Conservation (phyloP, 306 rosid genomes). For the Gastrolobium bilobum region DNA sequence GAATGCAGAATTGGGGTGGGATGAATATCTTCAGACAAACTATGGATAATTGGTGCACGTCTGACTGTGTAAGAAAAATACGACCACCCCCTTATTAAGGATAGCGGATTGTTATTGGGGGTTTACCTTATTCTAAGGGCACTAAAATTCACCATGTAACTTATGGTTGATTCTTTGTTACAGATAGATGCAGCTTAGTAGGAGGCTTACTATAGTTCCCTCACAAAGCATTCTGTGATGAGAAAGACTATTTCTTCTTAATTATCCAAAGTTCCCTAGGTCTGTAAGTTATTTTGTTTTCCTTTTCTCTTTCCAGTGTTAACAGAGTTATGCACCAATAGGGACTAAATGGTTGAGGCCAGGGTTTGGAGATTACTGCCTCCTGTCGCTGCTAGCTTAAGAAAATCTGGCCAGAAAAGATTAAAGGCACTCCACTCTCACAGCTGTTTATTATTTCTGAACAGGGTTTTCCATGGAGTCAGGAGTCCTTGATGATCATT, state of each 20-base stretch:
- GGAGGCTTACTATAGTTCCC: slow-evolving; percentile 21
- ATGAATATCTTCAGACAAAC: slow-evolving; percentile 19
- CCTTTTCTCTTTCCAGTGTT: slow-evolving; percentile 12
- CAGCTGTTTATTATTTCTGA: neutral
- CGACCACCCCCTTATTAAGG: slow-evolving; percentile 20
- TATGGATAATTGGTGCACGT: neutral
- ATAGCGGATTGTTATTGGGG: slow-evolving; percentile 8
- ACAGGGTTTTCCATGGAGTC: too few relatives aligned
- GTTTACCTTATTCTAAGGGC: slow-evolving; percentile 4
- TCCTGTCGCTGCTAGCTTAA: neutral
- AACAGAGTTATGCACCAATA: neutral
- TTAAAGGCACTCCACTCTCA: slow-evolving; percentile 10
- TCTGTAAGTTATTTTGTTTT: slow-evolving; percentile 21
- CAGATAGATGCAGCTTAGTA: slow-evolving; percentile 6
- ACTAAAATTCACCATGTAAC: neutral
- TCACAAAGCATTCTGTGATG: slow-evolving; percentile 6
- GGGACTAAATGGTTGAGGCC: slow-evolving; percentile 18
- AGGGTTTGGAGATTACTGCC: slow-evolving; percentile 16
- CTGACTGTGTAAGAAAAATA: neutral
- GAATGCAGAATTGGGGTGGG: slow-evolving; percentile 3
- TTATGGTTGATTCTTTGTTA: neutral
- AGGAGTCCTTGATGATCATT: neutral
- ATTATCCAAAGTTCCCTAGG: slow-evolving; percentile 8
- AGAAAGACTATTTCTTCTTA: slow-evolving; percentile 28
- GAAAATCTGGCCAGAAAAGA: neutral